Conservation (phyloP, 345 rosid genomes). For the Aquilaria malaccensis region DNA sequence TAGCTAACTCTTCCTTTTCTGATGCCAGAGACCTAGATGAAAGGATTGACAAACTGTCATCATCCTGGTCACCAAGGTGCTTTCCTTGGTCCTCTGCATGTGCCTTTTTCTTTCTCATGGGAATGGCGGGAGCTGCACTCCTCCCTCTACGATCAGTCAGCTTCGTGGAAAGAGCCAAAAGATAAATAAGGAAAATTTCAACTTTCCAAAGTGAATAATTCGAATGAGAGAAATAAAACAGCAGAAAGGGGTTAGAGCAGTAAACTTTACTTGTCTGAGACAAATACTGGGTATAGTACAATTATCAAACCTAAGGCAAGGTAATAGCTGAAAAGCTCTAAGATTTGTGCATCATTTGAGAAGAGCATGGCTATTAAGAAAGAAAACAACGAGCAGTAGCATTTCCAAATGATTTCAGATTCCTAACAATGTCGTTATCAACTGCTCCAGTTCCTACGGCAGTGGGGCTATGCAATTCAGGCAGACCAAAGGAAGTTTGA, state of each 20-base stretch:
- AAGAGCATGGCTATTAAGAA: too few relatives aligned
- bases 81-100: slow-evolving; percentile 38
- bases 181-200: background rate
- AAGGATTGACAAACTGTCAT: slow-evolving; percentile 32
- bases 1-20: slow-evolving; percentile 51
- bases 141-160: slow-evolving; percentile 53
- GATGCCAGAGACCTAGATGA: slow-evolving; percentile 40
- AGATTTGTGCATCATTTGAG: too few relatives aligned
- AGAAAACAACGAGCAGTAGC: too few relatives aligned
- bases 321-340: too few relatives aligned
- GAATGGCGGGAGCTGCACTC: slow-evolving; percentile 48
- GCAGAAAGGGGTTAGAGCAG: background rate
- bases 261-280: too few relatives aligned
- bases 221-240: background rate
- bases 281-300: too few relatives aligned
- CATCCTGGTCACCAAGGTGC: slow-evolving; percentile 36
- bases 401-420: too few relatives aligned
- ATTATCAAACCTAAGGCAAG: too few relatives aligned
- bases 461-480: too few relatives aligned
- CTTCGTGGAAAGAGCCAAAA: slow-evolving; percentile 18
- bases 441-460: too few relatives aligned
- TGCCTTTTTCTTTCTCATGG: slow-evolving; percentile 61
- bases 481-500: too few relatives aligned
- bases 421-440: too few relatives aligned
- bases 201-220: background rate